phyloP scores from a whole-genome alignment of 371 early-diverging fungal species.

The Vairimorpha necatrix region DNA sequence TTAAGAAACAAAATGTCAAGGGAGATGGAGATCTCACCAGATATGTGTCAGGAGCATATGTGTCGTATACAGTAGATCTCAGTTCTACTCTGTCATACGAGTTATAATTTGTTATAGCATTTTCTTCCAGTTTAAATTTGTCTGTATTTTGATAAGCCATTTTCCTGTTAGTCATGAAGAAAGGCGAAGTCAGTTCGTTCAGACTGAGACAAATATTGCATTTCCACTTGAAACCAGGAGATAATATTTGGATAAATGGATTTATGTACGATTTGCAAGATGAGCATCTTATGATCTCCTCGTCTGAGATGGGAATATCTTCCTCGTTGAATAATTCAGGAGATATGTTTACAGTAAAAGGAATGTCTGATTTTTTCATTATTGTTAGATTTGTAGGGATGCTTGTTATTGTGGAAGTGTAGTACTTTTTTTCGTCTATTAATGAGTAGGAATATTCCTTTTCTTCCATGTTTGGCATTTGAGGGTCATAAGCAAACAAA shows the following conservation, averaged over 20 bases:
- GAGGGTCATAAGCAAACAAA: not conserved
- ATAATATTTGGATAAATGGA: constrained; percentile 63
- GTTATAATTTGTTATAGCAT: constrained; percentile 46
- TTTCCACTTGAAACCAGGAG: constrained; percentile 65
- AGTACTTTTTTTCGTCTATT: constrained; percentile 43
- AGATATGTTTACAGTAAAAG: constrained; percentile 51
- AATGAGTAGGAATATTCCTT: constrained; percentile 30
- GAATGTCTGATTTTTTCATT: constrained; percentile 51
- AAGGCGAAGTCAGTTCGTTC: constrained; percentile 53
- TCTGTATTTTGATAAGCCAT: constrained; percentile 8
- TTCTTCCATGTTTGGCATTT: constrained; percentile 8
- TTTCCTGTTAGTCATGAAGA: constrained; percentile 33
- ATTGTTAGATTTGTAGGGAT: constrained; percentile 43
- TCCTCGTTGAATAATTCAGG: constrained; percentile 39
- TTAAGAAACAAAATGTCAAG: constrained; percentile 44
- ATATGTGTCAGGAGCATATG: constrained; percentile 50
- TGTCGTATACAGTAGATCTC: constrained; percentile 52
- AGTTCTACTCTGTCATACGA: constrained; percentile 42
- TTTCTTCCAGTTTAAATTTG: constrained; percentile 26
- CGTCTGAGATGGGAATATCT: constrained; percentile 27
- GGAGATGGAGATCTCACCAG: constrained; percentile 31
- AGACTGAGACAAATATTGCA: constrained; percentile 61
- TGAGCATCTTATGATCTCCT: constrained; percentile 52
- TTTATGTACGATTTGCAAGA: constrained; percentile 64
- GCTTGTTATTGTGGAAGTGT: constrained; percentile 38